Conservation (phyloP, 2,329 filamentous ascomycete genomes). For the Pyricularia grisea region DNA sequence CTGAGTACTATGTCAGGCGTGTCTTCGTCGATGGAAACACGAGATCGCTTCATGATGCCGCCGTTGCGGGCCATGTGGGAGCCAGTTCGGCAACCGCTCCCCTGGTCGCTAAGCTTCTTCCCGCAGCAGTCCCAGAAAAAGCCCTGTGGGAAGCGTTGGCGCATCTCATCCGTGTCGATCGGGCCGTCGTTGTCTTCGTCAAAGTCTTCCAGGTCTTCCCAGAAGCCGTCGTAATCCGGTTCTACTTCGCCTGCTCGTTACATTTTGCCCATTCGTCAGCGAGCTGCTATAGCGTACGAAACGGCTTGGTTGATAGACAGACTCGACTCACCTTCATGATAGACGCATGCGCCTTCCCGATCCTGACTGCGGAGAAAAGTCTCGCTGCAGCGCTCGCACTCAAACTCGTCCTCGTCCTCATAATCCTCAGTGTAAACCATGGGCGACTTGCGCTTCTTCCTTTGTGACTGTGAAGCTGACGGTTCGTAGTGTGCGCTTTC, state of each 20-base stretch:
- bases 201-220: conserved; percentile 5
- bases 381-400: neutral
- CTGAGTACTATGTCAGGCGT: neutral
- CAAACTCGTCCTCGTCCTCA: neutral
- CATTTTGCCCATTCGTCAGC: neutral
- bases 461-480: neutral
- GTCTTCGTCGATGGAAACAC: neutral
- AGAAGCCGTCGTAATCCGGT: conserved; percentile 7
- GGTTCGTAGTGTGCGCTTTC: neutral
- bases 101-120: neutral
- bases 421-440: neutral
- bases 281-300: neutral
- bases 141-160: conserved; percentile 8
- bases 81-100: neutral
- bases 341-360: conserved; percentile 6
- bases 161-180: conserved; percentile 10
- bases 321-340: conserved; percentile 5
- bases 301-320: neutral
- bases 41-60: neutral
- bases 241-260: conserved; percentile 11
- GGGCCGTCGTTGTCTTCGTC: conserved; percentile 6
- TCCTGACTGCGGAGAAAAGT: conserved; percentile 8
- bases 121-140: conserved; percentile 16
- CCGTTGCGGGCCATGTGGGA: neutral
- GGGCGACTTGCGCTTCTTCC: neutral